Percentiles rank a stretch among this genome's conserved stretches.
Conservation (phyloP, 2,329 filamentous ascomycete species). For the Immersiporthe knoxdaviesiana region DNA sequence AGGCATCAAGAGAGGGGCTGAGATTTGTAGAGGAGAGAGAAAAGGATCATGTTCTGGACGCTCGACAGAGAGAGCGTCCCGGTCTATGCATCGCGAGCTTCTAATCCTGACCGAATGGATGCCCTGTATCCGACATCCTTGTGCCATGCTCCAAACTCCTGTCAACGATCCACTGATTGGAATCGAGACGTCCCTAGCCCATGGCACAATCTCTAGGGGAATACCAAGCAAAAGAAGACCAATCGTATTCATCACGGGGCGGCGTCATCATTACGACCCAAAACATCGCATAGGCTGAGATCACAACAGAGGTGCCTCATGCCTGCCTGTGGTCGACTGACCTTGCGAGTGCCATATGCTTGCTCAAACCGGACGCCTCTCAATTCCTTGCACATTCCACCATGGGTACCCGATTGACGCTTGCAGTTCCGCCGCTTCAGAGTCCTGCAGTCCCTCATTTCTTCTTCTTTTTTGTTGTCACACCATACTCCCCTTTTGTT, state of each 20-base stretch:
- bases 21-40: neutral
- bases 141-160: constrained; percentile 4
- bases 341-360: neutral
- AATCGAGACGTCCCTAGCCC: neutral
- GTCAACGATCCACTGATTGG: neutral
- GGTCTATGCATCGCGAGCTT: constrained; percentile 6
- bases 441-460: neutral
- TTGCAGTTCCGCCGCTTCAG: neutral
- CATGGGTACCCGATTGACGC: neutral
- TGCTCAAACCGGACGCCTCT: neutral
- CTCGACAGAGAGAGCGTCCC: neutral
- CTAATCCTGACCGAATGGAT: neutral
- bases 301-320: neutral
- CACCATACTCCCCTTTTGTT: neutral
- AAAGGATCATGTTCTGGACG: neutral
- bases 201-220: neutral
- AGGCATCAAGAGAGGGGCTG: neutral
- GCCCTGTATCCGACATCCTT: neutral
- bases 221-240: neutral
- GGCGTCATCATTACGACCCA: neutral
- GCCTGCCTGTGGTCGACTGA: neutral
- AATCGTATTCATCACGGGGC: neutral
- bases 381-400: neutral
- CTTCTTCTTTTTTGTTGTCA: neutral
- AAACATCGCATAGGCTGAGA: neutral